Percentiles rank a stretch among this genome's conserved stretches.
Conservation (phyloP, 129 eudicot genomes). For the Flaveria sonorensis region DNA sequence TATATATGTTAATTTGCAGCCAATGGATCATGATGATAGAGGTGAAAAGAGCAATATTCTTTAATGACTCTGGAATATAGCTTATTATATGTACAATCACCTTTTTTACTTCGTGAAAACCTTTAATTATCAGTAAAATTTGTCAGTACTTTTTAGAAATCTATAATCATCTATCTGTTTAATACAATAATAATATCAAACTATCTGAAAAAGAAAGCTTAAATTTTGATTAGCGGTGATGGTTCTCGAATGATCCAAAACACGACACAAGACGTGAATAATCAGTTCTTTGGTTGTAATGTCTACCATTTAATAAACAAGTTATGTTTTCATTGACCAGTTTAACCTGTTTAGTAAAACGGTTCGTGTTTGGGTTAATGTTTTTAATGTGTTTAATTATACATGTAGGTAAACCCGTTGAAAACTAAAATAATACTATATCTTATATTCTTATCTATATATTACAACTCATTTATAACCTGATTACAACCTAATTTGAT, state of each 20-base stretch:
- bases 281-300: neutral
- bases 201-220: neutral
- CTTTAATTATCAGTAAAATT: neutral
- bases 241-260: no score
- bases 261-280: neutral
- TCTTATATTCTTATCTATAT: constrained; percentile 49
- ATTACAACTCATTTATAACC: constrained; percentile 29
- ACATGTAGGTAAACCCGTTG: neutral
- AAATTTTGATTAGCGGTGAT: neutral
- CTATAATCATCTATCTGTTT: no score
- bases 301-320: neutral
- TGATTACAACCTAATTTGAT: no score
- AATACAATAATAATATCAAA: no score
- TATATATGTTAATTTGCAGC: constrained; percentile 11
- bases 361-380: neutral
- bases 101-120: constrained; percentile 12
- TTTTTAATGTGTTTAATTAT: neutral
- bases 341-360: neutral
- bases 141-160: neutral
- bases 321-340: neutral
- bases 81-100: neutral
- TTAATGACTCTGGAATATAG: constrained; percentile 9
- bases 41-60: constrained; percentile 9
- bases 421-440: neutral
- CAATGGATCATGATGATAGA: constrained; percentile 37